These are phyloP conservation scores for Chrysoporthe deuterocubensis DNA, from an alignment of 2,329 filamentous ascomycete genomes.

Conservation along the genomic window DNA sequence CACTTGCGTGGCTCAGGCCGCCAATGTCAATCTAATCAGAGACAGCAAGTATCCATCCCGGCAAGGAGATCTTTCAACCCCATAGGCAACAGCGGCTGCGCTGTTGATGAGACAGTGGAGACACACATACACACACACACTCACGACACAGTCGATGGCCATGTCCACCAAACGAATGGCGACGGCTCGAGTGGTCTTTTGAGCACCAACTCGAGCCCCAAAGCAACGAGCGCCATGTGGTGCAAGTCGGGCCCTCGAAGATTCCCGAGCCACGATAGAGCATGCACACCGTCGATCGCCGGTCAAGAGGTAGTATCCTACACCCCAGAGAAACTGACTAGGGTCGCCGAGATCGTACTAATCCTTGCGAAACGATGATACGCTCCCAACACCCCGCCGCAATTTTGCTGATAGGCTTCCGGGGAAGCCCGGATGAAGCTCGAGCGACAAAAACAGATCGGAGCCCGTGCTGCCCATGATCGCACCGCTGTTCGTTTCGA, in stretches of 20 bases:
- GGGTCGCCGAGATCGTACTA: not conserved
- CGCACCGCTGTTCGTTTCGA: not conserved
- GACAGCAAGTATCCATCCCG: not conserved
- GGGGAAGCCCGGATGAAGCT: not conserved
- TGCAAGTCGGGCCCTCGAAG: slow-evolving; percentile 7
- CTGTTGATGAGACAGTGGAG: slow-evolving; percentile 13
- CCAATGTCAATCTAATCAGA: slow-evolving; percentile 9
- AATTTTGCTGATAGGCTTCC: not conserved
- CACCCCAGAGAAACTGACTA: not conserved
- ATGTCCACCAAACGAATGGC: not conserved
- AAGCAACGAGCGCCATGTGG: slow-evolving; percentile 12
- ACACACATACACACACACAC: not conserved
- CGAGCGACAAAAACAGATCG: not conserved
- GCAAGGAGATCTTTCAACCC: not conserved
- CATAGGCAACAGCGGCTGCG: not conserved
- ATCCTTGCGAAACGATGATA: not conserved
- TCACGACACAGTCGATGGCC: not conserved
- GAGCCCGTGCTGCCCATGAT: not conserved
- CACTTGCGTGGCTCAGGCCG: not conserved
- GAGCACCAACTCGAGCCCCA: slow-evolving; percentile 1
- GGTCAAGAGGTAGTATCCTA: not conserved
- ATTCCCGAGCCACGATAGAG: not conserved
- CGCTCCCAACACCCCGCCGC: not conserved
- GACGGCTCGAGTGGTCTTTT: not conserved
- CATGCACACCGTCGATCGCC: not conserved